Base-by-base conservation (phyloP, 768 basidiomycete genomes). In the Austroboletus eburneus region DNA sequence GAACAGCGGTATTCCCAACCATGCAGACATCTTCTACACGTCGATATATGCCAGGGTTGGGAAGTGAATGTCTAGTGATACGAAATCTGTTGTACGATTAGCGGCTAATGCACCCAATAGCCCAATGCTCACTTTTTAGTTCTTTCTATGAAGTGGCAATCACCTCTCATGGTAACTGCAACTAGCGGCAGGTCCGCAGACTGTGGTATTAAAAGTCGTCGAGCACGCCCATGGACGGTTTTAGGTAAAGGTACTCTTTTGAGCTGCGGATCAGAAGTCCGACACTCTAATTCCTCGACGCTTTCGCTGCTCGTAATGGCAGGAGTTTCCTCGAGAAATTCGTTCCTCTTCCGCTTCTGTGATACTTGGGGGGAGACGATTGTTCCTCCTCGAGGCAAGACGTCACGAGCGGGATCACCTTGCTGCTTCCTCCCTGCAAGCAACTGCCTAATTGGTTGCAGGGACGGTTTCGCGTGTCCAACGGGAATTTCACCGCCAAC, bases 1-100 rank as follows among this genome's bases (percentile, higher is more conserved):
- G 57, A 42, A 76, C 64, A 25, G 67, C 66, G 17, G 63, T 70
- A 39, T 73, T 63, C 13, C 64, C 68, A 24, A 75, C 57, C 45
- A 72, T 64, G 45, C 71, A 69, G 18, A 71, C 76, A 52, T 81
- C 76, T 37, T 67, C 67, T 43, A 78, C 75, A 51, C 72, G 72
- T 27, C 67, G 63, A 54, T 66, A 62, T 23, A 51, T 53, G 30
- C 60, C 62, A 4, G 64, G 51, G 52, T 67, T 69, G 42, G 71
- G 72, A 48, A 73, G 56, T 4, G 73, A 77, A 44, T 59, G 62
- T 14, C 58, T 54, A 20, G 64, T 64, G 40, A 71, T 64, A 43
- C 73, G 63, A 38, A 60, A 62, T 42, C 71, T 72, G 51, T 42
- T 43, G 42, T 40, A 43, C 35, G 25, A 56, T 58, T 40, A 59